Percentiles rank a stretch among this genome's conserved stretches.
These are phyloP conservation scores for Orbilia quercus DNA, from an alignment of 2,329 filamentous ascomycete species.

Conservation along the genomic window DNA sequence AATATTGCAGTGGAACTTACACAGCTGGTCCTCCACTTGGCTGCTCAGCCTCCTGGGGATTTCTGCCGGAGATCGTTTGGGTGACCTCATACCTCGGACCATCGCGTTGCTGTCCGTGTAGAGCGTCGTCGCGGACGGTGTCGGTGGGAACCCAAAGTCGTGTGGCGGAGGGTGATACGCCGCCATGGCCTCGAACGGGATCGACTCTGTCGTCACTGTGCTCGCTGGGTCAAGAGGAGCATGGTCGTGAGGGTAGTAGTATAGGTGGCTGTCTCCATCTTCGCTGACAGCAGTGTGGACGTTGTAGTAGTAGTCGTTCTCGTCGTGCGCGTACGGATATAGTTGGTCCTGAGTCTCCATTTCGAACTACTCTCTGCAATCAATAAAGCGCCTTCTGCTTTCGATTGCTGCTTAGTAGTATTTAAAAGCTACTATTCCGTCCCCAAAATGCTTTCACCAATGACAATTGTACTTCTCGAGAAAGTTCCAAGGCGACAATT, in stretches of 20 bases:
- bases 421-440: background rate
- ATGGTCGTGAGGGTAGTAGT: constrained; percentile 43
- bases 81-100: constrained; percentile 50
- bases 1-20: constrained; percentile 42
- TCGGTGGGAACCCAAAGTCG: constrained; percentile 49
- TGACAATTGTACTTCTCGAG: constrained; percentile 24
- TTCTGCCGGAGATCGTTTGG: constrained; percentile 43
- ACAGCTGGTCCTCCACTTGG: constrained; percentile 53
- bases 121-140: constrained; percentile 48
- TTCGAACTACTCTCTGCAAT: constrained; percentile 5
- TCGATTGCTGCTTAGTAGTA: background rate
- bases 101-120: constrained; percentile 50
- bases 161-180: constrained; percentile 44
- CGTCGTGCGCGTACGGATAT: constrained; percentile 44
- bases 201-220: constrained; percentile 34
- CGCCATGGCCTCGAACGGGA: constrained; percentile 35
- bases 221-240: constrained; percentile 32
- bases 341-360: constrained; percentile 45
- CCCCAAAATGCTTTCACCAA: background rate
- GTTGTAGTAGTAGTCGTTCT: constrained; percentile 54
- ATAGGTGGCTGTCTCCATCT: constrained; percentile 39
- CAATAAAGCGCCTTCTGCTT: constrained; percentile 21
- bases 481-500: constrained; percentile 42
- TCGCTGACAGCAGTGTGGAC: constrained; percentile 41
- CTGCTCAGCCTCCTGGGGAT: constrained; percentile 37